Evolutionary conservation across 2,329 filamentous ascomycete genomes (phyloP).

Genomic region (Aspergillus viridinutans): DNA sequence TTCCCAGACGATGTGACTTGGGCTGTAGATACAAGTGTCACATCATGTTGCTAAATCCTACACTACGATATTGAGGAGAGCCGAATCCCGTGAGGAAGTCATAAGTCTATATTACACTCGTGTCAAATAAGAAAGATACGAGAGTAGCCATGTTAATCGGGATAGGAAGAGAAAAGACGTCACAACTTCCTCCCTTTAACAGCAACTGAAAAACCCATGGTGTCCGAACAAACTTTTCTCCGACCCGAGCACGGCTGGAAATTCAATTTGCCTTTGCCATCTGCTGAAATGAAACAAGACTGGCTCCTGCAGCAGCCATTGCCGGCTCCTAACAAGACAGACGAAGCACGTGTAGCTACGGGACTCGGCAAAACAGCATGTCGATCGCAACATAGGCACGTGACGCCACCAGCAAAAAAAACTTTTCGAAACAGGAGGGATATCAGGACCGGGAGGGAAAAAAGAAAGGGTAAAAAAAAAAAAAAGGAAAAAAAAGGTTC

Average conservation of each 20-base stretch:
- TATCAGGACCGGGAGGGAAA: constrained; percentile 36
- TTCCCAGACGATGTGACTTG: background rate
- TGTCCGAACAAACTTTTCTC: constrained; percentile 22
- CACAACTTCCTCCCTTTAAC: constrained; percentile 23
- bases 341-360: constrained; percentile 4
- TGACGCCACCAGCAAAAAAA: constrained; percentile 34
- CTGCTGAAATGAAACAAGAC: constrained; percentile 3
- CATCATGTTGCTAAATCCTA: background rate
- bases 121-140: constrained; percentile 18
- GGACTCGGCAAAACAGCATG: constrained; percentile 20
- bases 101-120: constrained; percentile 30
- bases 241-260: constrained; percentile 12
- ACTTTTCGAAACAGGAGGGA: constrained; percentile 39
- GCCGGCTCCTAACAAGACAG: background rate
- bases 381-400: constrained; percentile 31
- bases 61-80: background rate
- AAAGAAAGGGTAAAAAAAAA: constrained; percentile 20
- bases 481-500: constrained; percentile 18
- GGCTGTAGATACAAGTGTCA: background rate
- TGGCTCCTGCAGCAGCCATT: background rate
- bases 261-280: background rate
- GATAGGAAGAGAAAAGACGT: constrained; percentile 19
- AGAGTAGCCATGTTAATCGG: constrained; percentile 7
- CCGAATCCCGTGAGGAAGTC: constrained; percentile 21
- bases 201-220: constrained; percentile 16